Base-by-base conservation (phyloP, 306 rosid species). In the Ammopiptanthus mongolicus region DNA sequence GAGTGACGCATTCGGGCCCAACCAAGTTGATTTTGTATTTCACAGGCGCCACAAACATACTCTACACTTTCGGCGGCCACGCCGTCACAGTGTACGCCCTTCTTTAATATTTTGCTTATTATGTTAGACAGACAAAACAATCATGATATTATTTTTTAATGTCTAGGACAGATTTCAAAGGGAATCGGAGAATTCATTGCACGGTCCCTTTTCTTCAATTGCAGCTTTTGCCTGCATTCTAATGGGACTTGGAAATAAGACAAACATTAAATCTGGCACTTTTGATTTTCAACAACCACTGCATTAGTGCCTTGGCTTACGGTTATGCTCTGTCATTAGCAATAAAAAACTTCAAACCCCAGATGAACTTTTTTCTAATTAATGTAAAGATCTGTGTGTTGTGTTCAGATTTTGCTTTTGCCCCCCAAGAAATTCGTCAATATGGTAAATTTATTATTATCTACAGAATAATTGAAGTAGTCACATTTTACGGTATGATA, bases 41-140 rank as follows among this genome's bases (percentile, higher is more conserved):
- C 81, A 81, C 85, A 56, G 85, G 85, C 57, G 85, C 85, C 75
- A 81, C 85, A 57, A 81, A 81, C 75, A 76, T 81, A 42, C 75
- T 81, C 63, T 81, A 76, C 75, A 76, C 85, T 81, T 81, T 81
- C 79, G 85, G 85, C 79, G 85, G 85, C 33, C 85, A 81, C 69
- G 85, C 85, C 65, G 82, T 81, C 68, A 81, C 85, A 47, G 85
- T 81, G 85, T 81, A 63, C 19, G 70, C 8, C 18, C 67, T 2
- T 37, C 31, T 69, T 69, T 60, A 36, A 34, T 68, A 59, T 69
- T 60, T 67, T 60, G 52, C 73, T 72, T 62, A 31, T 52, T 10
- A 37, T 50, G 65, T 50, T 59, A 42, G 68, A 34, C 53, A 42
- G 68, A 34, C 53, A 61, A 42, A n/a, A 42, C 52, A 52, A 81